Percentiles rank a stretch among this genome's conserved stretches.
Conservation (phyloP, 2,329 filamentous ascomycete genomes). For the Aureobasidium sp. region DNA sequence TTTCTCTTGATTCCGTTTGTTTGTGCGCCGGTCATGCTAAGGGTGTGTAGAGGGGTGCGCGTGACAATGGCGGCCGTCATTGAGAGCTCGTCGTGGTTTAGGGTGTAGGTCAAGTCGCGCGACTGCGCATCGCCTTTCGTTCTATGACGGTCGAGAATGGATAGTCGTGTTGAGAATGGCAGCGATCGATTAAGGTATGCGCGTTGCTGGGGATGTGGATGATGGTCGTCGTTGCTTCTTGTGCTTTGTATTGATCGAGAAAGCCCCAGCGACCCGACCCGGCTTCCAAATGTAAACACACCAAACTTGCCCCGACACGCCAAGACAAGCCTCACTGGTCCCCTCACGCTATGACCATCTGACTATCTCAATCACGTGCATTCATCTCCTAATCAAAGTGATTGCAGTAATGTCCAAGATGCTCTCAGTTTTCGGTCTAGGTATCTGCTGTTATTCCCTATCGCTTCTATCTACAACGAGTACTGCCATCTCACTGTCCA, state of each 20-base stretch:
- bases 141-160: background rate
- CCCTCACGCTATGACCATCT: background rate
- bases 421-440: background rate
- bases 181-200: conserved; percentile 1
- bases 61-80: conserved; percentile 24
- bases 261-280: background rate
- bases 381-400: background rate
- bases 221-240: conserved; percentile 1
- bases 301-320: conserved; percentile 9
- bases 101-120: conserved; percentile 1
- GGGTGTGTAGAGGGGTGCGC: conserved; percentile 36
- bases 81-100: background rate
- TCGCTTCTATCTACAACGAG: background rate
- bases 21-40: conserved; percentile 42
- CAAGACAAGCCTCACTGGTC: background rate
- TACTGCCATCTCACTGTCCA: background rate
- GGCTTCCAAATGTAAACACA: conserved; percentile 8
- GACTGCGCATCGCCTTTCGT: conserved; percentile 5
- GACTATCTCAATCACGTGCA: background rate
- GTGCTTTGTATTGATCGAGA: conserved; percentile 4
- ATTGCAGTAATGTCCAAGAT: background rate
- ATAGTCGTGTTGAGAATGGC: background rate
- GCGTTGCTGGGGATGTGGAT: background rate
- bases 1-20: conserved; percentile 31
- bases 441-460: background rate